phyloP scores from a whole-genome alignment of 371 early-diverging fungal genomes.

The Mucor velutinosus region DNA sequence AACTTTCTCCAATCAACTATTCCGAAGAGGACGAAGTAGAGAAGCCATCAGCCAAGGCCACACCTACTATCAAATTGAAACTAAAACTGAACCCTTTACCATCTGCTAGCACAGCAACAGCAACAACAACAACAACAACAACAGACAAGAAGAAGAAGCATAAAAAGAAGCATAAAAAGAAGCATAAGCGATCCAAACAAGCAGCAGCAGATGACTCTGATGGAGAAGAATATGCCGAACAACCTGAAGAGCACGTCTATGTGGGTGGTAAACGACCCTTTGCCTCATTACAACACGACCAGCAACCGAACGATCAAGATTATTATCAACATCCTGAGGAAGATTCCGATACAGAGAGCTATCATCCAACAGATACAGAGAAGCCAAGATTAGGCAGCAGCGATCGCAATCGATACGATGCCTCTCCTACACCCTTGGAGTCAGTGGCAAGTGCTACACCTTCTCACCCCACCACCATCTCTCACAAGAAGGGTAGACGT shows the following conservation, averaged over 20 bases:
- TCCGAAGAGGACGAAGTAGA: constrained; percentile 16
- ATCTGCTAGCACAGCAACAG: background rate
- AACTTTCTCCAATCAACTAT: constrained; percentile 32
- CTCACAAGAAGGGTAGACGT: constrained; percentile 17
- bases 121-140: constrained; percentile 3
- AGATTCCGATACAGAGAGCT: constrained; percentile 12
- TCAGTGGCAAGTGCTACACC: background rate
- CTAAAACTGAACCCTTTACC: constrained; percentile 43
- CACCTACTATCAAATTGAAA: constrained; percentile 35
- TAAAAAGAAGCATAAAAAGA: constrained; percentile 48
- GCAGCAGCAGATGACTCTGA: constrained; percentile 13
- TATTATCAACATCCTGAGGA: background rate
- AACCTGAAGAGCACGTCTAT: constrained; percentile 7
- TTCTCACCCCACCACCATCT: background rate
- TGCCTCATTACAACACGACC: constrained; percentile 20
- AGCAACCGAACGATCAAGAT: background rate
- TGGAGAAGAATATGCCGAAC: constrained; percentile 24
- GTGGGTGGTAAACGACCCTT: constrained; percentile 29
- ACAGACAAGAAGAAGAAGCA: constrained; percentile 36
- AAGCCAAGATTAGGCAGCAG: background rate
- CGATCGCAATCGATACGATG: background rate
- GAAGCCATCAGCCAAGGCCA: constrained; percentile 17
- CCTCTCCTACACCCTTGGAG: background rate
- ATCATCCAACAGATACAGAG: constrained; percentile 25
- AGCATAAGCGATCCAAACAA: constrained; percentile 33